These are phyloP conservation scores for Globisporangium lucens DNA, from an alignment of 352 stramenopile species.

Conservation along the genomic window DNA sequence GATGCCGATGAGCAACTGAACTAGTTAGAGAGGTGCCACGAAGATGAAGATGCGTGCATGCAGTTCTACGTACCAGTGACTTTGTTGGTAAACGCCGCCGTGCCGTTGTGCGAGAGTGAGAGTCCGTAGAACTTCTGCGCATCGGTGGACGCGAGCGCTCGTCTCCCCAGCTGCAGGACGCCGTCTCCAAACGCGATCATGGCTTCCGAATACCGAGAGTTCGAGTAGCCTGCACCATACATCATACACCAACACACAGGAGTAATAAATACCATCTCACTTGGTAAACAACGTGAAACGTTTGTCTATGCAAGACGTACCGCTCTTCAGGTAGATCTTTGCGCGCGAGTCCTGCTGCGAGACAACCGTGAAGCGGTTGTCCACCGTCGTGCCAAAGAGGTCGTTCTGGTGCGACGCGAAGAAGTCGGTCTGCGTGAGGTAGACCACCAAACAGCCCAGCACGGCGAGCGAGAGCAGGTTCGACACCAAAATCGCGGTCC, in stretches of 20 bases:
- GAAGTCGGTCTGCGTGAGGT: constrained; percentile 79
- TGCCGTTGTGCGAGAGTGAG: constrained; percentile 66
- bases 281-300: too few species aligned
- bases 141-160: constrained; percentile 45
- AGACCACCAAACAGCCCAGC: constrained; percentile 55
- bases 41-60: too few species aligned
- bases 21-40: not conserved
- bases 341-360: constrained; percentile 52
- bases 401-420: constrained; percentile 79
- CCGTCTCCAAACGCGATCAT: constrained; percentile 70
- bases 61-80: constrained; percentile 36
- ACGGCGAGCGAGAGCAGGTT: constrained; percentile 70
- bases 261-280: too few species aligned
- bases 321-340: constrained; percentile 80
- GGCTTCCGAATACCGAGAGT: constrained; percentile 60
- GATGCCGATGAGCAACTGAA: not conserved
- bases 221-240: constrained; percentile 54
- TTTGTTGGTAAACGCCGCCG: constrained; percentile 60
- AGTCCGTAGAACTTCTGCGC: constrained; percentile 67
- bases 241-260: not conserved
- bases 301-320: constrained; percentile 21
- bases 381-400: constrained; percentile 76
- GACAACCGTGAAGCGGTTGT: constrained; percentile 80
- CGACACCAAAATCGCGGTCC: constrained; percentile 63
- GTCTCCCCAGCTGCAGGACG: constrained; percentile 56